Base-by-base conservation (phyloP, 371 early-diverging fungal genomes). In the Hamiltosporidium magnivora region DNA sequence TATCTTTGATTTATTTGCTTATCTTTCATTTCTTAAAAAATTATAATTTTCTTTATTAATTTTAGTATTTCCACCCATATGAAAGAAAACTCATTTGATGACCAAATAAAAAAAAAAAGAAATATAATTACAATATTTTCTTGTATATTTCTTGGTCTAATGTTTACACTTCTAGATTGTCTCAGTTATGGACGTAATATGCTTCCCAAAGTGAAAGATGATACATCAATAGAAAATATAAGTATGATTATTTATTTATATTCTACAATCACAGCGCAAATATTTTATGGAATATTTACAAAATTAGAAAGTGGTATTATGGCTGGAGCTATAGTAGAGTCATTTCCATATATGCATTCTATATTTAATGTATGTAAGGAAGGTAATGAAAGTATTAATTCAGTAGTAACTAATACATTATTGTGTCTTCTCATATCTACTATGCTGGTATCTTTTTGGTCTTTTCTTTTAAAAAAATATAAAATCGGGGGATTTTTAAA, bases 291-390 rank as follows among this genome's bases (percentile, higher is more conserved):
- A 3, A 12, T 40, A 8, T 60, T 60, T 42, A 60, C 61, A 6
- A 36, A 9, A 44, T 14, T 60, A 44, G 44, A 60, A 12, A 11
- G 9, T 36, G 61, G 61, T 40, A 39, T 60, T 60, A 8, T 60
- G 3, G 61, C 61, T 9, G 42, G 41, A 0, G 3, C 14, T 44
- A 60, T 60, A 8, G 8, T 8, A 9, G 61, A 60, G 14, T 9
- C 11, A 8, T 3, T 12, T 44, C 3, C 12, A 14, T 55, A 12
- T 12, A 9, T 14, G 12, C 25, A 6, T 4, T 9, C 3, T 0
- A 12, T 55, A 55, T 60, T 60, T 44, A 36, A 14, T 11, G 3
- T 9, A 9, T 14, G 12, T 14, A 9, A 3, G 3, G 3, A 3
- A 12, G 3, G 3, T 14, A 36, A 6, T 11, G 44, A 60, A 8